Evolutionary conservation across 257 asterid species (phyloP), one percentile per base, ranked within the genome.

Genomic region (Osmanthus fragrans): DNA sequence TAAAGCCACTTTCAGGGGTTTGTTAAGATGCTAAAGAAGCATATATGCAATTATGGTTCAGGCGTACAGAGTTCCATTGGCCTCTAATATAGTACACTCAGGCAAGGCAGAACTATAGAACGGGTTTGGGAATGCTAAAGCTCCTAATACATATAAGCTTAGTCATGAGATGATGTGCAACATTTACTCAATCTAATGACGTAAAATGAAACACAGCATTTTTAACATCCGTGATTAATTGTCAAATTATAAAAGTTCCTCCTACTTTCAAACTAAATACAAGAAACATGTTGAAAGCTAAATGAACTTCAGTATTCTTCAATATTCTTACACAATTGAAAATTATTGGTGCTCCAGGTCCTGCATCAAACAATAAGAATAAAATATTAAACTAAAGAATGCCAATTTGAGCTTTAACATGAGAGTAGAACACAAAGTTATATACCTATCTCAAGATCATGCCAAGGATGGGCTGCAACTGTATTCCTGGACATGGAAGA

Each of bases 401-500:
- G 33, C 19, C 29, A 34, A 32, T 13, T 78, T 23, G 42, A 76
- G 27, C 37, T 34, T 9, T 42, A 58, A 72, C 58, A 47, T 27
- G 68, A 64, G 15, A 42, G 79, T 33, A 70, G 71, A 63, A 79
- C 74, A 79, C 40, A 56, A 67, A 25, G 33, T 42, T 13, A 73
- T 68, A 71, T 84, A 92, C 98, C 98, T 73, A 93, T 90, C 89
- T 93, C 98, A 78, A 96, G 98, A 85, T 96, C 98, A 86, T 96
- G 99, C 99, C 99, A 93, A 16, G 98, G 98, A 88, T 96, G 99
- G 76, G 98, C 98, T 77, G 99, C 97, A 77, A 88, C 97, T 54
- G 87, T 68, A 87, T 92, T 92, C 81, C 94, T 88, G 54, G 88
- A 83, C 88, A 96, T 82, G 80, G 99, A 96, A 63, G 93, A 86